Conservation (phyloP, 148 eudicot genomes). For the Nepenthes mirabilis region DNA sequence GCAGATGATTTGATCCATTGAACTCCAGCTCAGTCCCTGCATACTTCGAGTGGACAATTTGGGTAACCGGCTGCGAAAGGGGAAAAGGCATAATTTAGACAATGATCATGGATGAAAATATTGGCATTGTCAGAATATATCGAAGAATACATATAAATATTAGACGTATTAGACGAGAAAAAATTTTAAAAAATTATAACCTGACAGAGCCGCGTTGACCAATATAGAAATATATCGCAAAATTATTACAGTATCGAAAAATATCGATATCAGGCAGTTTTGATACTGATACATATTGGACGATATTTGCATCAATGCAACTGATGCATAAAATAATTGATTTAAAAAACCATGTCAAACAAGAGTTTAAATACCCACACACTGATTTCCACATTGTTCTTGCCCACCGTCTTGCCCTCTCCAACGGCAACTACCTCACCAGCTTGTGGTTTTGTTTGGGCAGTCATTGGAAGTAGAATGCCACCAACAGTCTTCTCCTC, state of each 20-base stretch:
- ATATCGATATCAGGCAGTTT: no score
- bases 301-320: no score
- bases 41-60: constrained; percentile 63
- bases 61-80: constrained; percentile 34
- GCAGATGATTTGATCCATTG: constrained; percentile 52
- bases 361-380: constrained; percentile 29
- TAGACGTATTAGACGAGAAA: no score
- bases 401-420: constrained; percentile 53
- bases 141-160: no score
- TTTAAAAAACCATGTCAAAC: background rate
- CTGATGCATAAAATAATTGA: no score
- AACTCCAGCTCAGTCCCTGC: constrained; percentile 74
- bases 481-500: constrained; percentile 67
- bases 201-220: no score
- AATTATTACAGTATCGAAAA: no score
- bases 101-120: background rate
- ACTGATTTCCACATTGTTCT: constrained; percentile 32
- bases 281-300: no score
- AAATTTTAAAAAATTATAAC: no score
- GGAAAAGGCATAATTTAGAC: background rate
- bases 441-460: constrained; percentile 57
- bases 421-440: constrained; percentile 75
- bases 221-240: no score
- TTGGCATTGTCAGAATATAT: no score
- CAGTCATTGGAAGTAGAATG: constrained; percentile 49